phyloP scores from a whole-genome alignment of 176 grass and related monocot genomes.

The maize (Zea mays) region DNA sequence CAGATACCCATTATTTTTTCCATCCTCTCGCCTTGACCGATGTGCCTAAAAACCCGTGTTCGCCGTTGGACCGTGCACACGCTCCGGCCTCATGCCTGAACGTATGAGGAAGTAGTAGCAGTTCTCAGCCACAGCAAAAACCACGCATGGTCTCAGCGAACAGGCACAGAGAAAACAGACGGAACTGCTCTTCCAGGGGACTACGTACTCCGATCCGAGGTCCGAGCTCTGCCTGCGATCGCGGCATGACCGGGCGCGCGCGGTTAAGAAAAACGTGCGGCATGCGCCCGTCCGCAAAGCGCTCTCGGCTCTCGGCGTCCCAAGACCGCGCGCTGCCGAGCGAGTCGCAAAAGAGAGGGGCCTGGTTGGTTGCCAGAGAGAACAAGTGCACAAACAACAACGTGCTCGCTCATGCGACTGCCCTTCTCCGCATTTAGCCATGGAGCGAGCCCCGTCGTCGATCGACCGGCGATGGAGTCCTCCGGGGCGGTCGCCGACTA shows the following conservation, averaged over 20 bases:
- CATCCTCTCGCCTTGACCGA: not conserved
- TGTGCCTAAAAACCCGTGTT: not conserved
- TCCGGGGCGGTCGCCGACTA: not conserved
- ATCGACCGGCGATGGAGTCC: not conserved
- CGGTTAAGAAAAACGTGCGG: constrained; percentile 7
- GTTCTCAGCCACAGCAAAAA: not conserved
- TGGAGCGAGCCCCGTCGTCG: not conserved
- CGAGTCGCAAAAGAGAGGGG: no score
- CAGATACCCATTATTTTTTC: not conserved
- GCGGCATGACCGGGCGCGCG: not conserved
- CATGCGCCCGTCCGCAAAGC: not conserved
- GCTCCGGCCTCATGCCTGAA: no score
- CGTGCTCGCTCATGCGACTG: not conserved
- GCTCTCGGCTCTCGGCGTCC: not conserved
- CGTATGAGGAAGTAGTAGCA: no score
- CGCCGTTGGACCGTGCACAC: not conserved
- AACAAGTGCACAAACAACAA: not conserved
- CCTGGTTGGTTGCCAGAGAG: not conserved
- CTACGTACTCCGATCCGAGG: not conserved
- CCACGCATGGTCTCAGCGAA: not conserved
- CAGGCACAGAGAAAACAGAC: not conserved
- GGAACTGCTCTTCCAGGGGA: not conserved
- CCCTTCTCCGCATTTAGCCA: not conserved
- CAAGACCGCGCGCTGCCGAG: not conserved
- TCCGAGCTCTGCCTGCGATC: not conserved